A percentile compares a stretch with the other conserved stretches of the same genome.
phyloP scores from a whole-genome alignment of 1,139 yeast genomes.

The Kodamaea sp. region DNA sequence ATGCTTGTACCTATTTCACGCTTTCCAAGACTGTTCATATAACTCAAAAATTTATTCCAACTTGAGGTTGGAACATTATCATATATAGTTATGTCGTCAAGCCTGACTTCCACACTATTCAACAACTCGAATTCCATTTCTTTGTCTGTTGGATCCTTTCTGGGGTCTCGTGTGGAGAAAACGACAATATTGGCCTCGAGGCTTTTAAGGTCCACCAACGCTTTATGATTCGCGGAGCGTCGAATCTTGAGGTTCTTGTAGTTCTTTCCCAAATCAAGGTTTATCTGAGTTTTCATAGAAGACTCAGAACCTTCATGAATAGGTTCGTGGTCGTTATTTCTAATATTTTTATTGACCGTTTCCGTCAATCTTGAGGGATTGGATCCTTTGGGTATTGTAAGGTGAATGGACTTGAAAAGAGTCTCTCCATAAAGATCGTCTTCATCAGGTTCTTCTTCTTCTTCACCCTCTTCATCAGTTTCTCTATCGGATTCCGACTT shows the following conservation, averaged over 20 bases:
- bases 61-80: constrained; percentile 88
- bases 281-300: constrained; percentile 16
- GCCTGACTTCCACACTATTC: constrained; percentile 43
- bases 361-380: constrained; percentile 50
- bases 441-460: constrained; percentile 24
- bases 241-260: constrained; percentile 54
- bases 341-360: constrained; percentile 51
- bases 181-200: constrained; percentile 50
- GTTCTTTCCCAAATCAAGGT: constrained; percentile 24
- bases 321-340: constrained; percentile 24
- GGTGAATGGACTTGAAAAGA: constrained; percentile 71
- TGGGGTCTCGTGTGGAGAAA: constrained; percentile 50
- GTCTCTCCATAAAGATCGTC: constrained; percentile 55
- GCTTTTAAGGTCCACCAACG: constrained; percentile 55
- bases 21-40: constrained; percentile 67
- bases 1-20: constrained; percentile 71
- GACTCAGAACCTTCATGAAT: constrained; percentile 16
- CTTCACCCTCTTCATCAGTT: constrained; percentile 2
- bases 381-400: constrained; percentile 56
- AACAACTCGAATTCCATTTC: constrained; percentile 42
- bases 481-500: too few relatives aligned
- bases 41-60: constrained; percentile 84
- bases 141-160: constrained; percentile 26
- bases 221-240: constrained; percentile 67
- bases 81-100: constrained; percentile 59